phyloP scores from a whole-genome alignment of 2,329 filamentous ascomycete species.

The Hirsutella rhossiliensis region DNA sequence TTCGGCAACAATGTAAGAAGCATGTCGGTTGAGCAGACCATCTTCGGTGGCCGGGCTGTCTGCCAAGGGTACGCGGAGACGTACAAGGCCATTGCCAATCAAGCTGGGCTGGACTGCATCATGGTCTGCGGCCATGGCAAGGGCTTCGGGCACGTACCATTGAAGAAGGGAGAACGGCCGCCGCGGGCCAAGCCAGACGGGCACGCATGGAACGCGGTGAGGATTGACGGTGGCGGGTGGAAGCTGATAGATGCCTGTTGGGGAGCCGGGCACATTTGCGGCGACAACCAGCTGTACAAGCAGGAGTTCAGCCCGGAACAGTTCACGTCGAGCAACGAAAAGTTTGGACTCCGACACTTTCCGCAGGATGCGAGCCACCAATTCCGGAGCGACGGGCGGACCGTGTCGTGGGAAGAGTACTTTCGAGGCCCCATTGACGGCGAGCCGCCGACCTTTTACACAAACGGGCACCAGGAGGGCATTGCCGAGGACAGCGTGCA shows the following conservation, averaged over 20 bases:
- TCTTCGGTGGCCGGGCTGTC: constrained; percentile 70
- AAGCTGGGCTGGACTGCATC: constrained; percentile 67
- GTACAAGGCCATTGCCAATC: constrained; percentile 65
- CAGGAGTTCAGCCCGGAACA: constrained; percentile 53
- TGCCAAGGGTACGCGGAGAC: constrained; percentile 85
- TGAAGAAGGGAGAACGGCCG: constrained; percentile 50
- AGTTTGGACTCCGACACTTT: constrained; percentile 73
- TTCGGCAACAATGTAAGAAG: constrained; percentile 57
- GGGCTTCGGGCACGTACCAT: constrained; percentile 58
- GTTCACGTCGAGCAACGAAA: constrained; percentile 56
- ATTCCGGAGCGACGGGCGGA: constrained; percentile 60
- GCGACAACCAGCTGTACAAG: constrained; percentile 43
- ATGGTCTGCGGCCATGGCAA: constrained; percentile 75
- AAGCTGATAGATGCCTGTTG: constrained; percentile 88
- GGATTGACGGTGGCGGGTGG: constrained; percentile 78
- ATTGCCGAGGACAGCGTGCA: constrained; percentile 46
- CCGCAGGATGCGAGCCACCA: constrained; percentile 57
- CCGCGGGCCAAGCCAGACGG: constrained; percentile 50
- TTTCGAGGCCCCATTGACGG: constrained; percentile 46
- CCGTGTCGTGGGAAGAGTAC: constrained; percentile 72
- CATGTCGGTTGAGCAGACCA: constrained; percentile 58
- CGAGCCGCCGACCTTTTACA: constrained; percentile 34
- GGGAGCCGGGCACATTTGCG: constrained; percentile 66
- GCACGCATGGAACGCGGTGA: constrained; percentile 91
- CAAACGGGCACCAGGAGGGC: constrained; percentile 34